A percentile compares a stretch with the other conserved stretches of the same genome.
phyloP scores from a whole-genome alignment of 805 yeast species.

The Teunomyces atbi region DNA sequence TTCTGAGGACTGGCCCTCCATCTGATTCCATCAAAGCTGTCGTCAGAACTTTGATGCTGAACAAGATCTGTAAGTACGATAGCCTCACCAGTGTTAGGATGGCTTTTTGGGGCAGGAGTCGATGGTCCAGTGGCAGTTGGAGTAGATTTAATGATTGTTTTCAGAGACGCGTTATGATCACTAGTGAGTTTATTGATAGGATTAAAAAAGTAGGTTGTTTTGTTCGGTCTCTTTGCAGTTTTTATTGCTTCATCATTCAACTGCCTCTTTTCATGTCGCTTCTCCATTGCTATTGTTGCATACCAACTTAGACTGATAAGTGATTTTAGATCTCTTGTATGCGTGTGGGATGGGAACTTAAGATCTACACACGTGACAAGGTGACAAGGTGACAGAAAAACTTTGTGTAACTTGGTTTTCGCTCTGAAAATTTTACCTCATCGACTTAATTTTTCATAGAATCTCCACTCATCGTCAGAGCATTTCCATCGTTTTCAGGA shows the following conservation, averaged over 20 bases:
- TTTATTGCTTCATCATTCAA: conserved; percentile 9
- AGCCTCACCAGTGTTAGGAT: conserved; percentile 7
- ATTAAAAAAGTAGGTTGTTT: conserved; percentile 34
- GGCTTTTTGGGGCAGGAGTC: not conserved
- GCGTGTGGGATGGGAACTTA: too few species aligned
- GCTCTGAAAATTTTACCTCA: conserved; percentile 4
- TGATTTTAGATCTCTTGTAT: too few species aligned
- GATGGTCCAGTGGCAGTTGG: not conserved
- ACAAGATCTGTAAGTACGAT: not conserved
- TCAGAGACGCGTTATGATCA: not conserved
- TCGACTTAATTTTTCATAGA: conserved; percentile 4
- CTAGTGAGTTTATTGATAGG: conserved; percentile 29
- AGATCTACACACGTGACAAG: too few species aligned
- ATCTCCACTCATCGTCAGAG: conserved; percentile 3
- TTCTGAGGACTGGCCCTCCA: conserved; percentile 20
- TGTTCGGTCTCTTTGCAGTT: conserved; percentile 13
- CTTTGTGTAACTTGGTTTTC: not conserved
- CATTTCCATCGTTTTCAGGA: conserved; percentile 3
- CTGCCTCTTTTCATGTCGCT: conserved; percentile 3
- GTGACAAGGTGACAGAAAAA: too few species aligned
- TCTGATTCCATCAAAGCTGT: conserved; percentile 42
- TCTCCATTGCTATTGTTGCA: not conserved
- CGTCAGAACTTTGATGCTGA: conserved; percentile 25
- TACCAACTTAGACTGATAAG: not conserved
- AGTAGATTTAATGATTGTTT: not conserved